A percentile compares a stretch with the other conserved stretches of the same genome.
Conservation (phyloP, 345 rosid species). For the Syzygium aromaticum region DNA sequence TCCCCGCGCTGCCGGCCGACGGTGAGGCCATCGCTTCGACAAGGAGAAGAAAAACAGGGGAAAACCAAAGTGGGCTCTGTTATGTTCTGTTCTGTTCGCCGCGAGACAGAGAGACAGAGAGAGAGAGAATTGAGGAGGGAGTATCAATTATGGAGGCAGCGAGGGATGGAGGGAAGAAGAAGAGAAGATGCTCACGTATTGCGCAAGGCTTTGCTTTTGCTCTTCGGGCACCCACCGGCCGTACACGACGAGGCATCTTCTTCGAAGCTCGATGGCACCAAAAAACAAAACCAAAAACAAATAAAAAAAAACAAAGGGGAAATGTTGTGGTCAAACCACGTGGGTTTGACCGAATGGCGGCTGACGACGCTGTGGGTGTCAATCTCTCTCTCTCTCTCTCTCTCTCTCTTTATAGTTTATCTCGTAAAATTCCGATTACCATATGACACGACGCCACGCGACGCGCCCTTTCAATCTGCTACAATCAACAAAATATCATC, state of each 20-base stretch:
- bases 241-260: background rate
- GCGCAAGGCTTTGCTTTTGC: background rate
- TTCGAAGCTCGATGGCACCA: background rate
- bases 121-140: background rate
- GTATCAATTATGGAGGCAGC: background rate
- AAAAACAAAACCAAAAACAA: no score
- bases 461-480: background rate
- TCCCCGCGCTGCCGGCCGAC: conserved; percentile 8
- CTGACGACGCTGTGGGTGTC: background rate
- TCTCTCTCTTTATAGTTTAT: background rate
- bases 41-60: background rate
- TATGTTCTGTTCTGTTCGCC: background rate
- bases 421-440: background rate
- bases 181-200: conserved; percentile 14
- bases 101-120: background rate
- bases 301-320: background rate
- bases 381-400: background rate
- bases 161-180: background rate
- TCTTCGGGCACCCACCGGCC: background rate
- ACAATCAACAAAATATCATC: background rate
- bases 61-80: background rate
- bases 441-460: background rate
- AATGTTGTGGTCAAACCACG: conserved; percentile 17
- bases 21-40: conserved; percentile 27
- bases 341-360: conserved; percentile 39